These are phyloP conservation scores for Sanghuangporus baumii DNA, from an alignment of 1,284 basidiomycete genomes.

Conservation along the genomic window DNA sequence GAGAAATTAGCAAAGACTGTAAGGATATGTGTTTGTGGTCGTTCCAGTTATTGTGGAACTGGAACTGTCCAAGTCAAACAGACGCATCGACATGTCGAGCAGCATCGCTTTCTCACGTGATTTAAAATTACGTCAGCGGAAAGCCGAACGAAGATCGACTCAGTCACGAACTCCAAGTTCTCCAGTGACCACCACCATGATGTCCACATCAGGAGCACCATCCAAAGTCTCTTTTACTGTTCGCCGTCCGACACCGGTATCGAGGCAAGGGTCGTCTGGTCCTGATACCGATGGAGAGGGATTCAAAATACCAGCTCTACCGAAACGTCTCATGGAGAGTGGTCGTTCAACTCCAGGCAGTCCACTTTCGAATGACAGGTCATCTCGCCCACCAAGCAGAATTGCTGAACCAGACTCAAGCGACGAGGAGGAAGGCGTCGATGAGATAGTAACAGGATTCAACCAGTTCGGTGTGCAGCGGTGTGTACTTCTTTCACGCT, in stretches of 20 bases:
- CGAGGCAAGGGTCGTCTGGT: slow-evolving; percentile 52
- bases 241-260: slow-evolving; percentile 59
- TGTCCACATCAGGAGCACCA: background rate
- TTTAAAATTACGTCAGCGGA: background rate
- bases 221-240: slow-evolving; percentile 62
- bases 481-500: slow-evolving; percentile 50
- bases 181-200: background rate
- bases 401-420: slow-evolving; percentile 45
- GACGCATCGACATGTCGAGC: background rate
- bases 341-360: slow-evolving; percentile 44
- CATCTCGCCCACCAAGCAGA: slow-evolving; percentile 20
- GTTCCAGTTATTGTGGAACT: background rate
- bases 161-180: background rate
- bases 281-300: slow-evolving; percentile 46
- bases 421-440: slow-evolving; percentile 45
- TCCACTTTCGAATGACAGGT: slow-evolving; percentile 46
- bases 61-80: background rate
- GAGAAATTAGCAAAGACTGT: background rate
- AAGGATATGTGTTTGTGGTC: background rate
- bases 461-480: slow-evolving; percentile 66
- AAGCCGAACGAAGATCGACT: background rate
- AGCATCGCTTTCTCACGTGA: background rate
- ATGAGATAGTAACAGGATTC: slow-evolving; percentile 72
- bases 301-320: slow-evolving; percentile 56
- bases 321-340: slow-evolving; percentile 42